phyloP scores from a whole-genome alignment of 164 flowering plant species.

The Nymphaea colorata region DNA sequence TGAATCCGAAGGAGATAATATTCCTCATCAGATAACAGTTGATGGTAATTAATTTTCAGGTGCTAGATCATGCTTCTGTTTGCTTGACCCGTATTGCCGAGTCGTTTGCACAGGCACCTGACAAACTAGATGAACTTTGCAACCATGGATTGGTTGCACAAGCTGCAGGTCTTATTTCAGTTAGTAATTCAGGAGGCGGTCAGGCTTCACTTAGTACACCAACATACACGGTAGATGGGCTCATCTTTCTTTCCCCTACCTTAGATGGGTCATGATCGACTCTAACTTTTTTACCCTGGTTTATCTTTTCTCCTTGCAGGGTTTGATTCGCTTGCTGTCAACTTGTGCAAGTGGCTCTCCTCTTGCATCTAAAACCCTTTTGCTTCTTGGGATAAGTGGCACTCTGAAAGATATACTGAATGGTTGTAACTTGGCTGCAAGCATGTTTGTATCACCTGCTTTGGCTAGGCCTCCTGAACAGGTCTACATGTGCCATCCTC shows the following conservation, averaged over 20 bases:
- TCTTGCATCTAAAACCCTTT: constrained; percentile 75
- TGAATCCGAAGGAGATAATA: neutral
- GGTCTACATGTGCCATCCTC: constrained; percentile 25
- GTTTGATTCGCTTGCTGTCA: constrained; percentile 85
- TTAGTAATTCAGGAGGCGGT: constrained; percentile 78
- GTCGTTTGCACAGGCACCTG: constrained; percentile 85
- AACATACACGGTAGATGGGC: constrained; percentile 72
- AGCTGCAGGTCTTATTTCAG: constrained; percentile 88
- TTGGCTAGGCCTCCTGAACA: constrained; percentile 92
- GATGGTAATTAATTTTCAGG: constrained; percentile 29
- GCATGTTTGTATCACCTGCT: constrained; percentile 80
- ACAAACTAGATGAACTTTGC: constrained; percentile 87
- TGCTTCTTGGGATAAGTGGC: constrained; percentile 93
- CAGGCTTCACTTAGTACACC: constrained; percentile 89
- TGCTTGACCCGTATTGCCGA: constrained; percentile 95
- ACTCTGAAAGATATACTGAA: constrained; percentile 83
- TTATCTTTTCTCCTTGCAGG: constrained; percentile 33
- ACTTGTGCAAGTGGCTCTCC: constrained; percentile 95
- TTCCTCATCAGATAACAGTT: neutral
- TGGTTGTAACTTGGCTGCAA: constrained; percentile 68
- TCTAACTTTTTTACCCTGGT: neutral
- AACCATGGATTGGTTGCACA: constrained; percentile 91
- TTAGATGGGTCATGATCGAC: neutral
- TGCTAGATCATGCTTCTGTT: constrained; percentile 91
- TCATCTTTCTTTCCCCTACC: neutral